Evolutionary conservation across 129 eudicot species (phyloP).

Genomic region (Pittosporum tobira): DNA sequence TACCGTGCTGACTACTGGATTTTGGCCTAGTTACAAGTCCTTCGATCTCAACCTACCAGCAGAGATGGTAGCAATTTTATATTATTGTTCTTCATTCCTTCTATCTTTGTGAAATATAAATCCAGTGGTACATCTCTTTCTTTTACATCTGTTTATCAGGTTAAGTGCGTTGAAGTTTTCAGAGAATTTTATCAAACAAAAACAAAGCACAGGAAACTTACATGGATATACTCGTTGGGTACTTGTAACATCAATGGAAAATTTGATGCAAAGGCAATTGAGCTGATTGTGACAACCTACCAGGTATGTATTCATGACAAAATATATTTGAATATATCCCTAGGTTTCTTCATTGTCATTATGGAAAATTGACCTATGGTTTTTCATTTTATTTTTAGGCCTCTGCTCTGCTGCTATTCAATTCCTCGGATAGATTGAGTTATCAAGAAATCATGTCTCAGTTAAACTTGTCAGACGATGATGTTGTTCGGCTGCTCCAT

Average conservation of each 20-base stretch:
- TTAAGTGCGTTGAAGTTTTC: slow-evolving; percentile 88
- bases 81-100: background rate
- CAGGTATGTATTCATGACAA: slow-evolving; percentile 40
- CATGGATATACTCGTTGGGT: slow-evolving; percentile 93
- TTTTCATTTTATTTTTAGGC: slow-evolving; percentile 46
- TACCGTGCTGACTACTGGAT: slow-evolving; percentile 77
- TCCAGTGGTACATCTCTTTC: slow-evolving; percentile 4
- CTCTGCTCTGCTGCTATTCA: slow-evolving; percentile 76
- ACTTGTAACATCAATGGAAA: slow-evolving; percentile 84
- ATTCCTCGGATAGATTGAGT: slow-evolving; percentile 63
- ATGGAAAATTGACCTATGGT: background rate
- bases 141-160: slow-evolving; percentile 30
- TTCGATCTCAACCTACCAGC: slow-evolving; percentile 77
- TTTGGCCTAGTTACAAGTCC: slow-evolving; percentile 93
- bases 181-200: slow-evolving; percentile 80
- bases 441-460: slow-evolving; percentile 82
- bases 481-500: slow-evolving; percentile 80
- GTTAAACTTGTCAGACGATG: slow-evolving; percentile 81
- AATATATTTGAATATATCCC: background rate
- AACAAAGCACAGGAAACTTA: slow-evolving; percentile 84
- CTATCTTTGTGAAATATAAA: background rate
- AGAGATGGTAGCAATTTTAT: slow-evolving; percentile 48
- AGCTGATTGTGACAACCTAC: slow-evolving; percentile 77
- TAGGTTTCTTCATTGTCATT: background rate
- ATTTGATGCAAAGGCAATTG: slow-evolving; percentile 76